phyloP scores from a whole-genome alignment of 2,329 filamentous ascomycete species.

The Fusarium siculi region DNA sequence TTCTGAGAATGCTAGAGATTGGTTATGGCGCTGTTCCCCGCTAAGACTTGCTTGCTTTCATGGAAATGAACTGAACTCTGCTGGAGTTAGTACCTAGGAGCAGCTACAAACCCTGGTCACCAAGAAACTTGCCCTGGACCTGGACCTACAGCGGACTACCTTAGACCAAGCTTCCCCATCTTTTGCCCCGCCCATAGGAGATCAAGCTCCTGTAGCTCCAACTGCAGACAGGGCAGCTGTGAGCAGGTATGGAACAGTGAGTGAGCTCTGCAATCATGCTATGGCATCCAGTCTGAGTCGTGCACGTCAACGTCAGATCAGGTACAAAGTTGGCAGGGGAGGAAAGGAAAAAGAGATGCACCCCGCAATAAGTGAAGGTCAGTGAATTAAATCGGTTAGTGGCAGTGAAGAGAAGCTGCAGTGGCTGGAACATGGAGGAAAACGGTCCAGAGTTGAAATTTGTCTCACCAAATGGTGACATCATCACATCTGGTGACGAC shows the following conservation, averaged over 20 bases:
- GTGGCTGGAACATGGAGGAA: not conserved
- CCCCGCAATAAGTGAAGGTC: conserved; percentile 14
- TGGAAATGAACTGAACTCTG: not conserved
- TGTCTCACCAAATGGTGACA: conserved; percentile 52
- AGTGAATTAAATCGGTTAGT: not conserved
- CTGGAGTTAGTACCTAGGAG: not conserved
- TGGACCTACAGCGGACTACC: not conserved
- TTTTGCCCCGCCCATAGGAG: conserved; percentile 26
- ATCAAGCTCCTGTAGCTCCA: conserved; percentile 25
- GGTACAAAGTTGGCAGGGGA: conserved; percentile 32
- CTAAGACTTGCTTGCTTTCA: conserved; percentile 18
- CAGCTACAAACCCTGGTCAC: conserved; percentile 7
- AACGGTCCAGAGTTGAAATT: not conserved
- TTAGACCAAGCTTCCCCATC: conserved; percentile 27
- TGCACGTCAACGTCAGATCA: conserved; percentile 29
- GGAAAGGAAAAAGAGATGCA: not conserved
- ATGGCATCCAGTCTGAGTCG: not conserved
- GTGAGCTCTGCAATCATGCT: not conserved
- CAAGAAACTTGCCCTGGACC: not conserved
- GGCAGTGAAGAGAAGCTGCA: not conserved
- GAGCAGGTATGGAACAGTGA: not conserved
- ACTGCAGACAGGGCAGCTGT: not conserved
- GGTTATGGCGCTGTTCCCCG: conserved; percentile 11
- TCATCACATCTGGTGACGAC: conserved; percentile 54
- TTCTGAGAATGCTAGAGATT: conserved; percentile 3